Evolutionary conservation across 2,329 filamentous ascomycete species (phyloP).

Genomic region (Cryphonectria nitschkei): DNA sequence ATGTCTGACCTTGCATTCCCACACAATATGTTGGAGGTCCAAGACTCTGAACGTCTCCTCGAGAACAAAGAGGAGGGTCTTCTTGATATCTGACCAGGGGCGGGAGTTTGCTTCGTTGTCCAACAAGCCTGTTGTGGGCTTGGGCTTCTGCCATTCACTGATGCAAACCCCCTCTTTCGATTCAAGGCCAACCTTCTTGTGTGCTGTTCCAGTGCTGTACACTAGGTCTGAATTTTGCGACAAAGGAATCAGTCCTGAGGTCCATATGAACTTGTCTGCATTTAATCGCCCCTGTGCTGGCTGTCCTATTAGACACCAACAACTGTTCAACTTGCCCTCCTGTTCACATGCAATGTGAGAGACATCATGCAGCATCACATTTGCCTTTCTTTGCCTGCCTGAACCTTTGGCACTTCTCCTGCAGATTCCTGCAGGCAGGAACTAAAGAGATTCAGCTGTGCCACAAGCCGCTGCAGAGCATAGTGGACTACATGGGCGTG

Average conservation of each 20-base stretch:
- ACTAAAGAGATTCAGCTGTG: constrained; percentile 10
- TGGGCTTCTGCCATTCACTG: too few species aligned
- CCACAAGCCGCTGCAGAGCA: background rate
- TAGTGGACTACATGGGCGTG: constrained; percentile 13
- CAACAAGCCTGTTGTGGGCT: background rate
- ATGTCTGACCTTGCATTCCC: constrained; percentile 7
- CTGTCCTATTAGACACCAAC: background rate
- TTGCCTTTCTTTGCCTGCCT: background rate
- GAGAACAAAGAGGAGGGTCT: background rate
- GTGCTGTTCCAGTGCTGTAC: background rate
- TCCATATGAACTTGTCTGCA: background rate
- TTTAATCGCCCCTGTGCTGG: background rate
- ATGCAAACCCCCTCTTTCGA: background rate
- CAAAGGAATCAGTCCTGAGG: background rate
- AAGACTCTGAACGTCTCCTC: background rate
- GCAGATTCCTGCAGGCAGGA: constrained; percentile 12
- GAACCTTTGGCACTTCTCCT: constrained; percentile 10
- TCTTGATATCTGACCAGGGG: background rate
- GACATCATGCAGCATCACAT: constrained; percentile 23
- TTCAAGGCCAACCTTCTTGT: background rate
- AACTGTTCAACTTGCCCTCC: background rate
- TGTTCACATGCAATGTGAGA: constrained; percentile 20
- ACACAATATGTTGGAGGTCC: constrained; percentile 13
- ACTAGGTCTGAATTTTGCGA: background rate
- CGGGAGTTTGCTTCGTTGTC: background rate